Evolutionary conservation across 1,284 basidiomycete species (phyloP).

Genomic region (Fomitopsis schrenkii): DNA sequence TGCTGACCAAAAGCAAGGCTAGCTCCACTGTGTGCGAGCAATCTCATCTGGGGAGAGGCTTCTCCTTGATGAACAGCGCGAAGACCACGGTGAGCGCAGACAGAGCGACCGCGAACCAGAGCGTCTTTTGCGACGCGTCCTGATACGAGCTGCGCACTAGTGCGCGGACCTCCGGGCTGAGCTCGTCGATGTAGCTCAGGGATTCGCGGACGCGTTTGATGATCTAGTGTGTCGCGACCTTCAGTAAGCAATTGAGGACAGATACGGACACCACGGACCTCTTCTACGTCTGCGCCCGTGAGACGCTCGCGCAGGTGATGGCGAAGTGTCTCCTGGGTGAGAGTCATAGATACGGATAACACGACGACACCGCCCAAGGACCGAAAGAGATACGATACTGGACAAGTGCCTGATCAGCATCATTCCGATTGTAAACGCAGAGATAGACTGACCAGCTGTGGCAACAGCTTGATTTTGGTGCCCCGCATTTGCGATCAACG

Average conservation of each 20-base stretch:
- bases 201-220: constrained; percentile 51
- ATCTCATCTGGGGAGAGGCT: constrained; percentile 29
- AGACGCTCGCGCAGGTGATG: constrained; percentile 37
- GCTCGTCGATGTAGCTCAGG: constrained; percentile 45
- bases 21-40: background rate
- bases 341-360: constrained; percentile 49
- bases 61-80: constrained; percentile 50
- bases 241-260: background rate
- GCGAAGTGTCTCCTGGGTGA: constrained; percentile 49
- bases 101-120: constrained; percentile 42
- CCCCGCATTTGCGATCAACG: constrained; percentile 59
- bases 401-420: background rate
- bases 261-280: constrained; percentile 28
- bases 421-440: background rate
- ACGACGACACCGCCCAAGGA: constrained; percentile 58
- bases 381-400: constrained; percentile 63
- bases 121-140: constrained; percentile 42
- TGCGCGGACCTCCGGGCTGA: constrained; percentile 38
- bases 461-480: constrained; percentile 58
- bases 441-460: constrained; percentile 44
- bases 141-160: constrained; percentile 47
- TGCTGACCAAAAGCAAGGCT: background rate
- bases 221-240: constrained; percentile 34
- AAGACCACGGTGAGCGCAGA: constrained; percentile 36
- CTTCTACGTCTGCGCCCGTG: constrained; percentile 40